Evolutionary conservation across 169 alveolate species (phyloP).

Genomic region (Babesia ovata): DNA sequence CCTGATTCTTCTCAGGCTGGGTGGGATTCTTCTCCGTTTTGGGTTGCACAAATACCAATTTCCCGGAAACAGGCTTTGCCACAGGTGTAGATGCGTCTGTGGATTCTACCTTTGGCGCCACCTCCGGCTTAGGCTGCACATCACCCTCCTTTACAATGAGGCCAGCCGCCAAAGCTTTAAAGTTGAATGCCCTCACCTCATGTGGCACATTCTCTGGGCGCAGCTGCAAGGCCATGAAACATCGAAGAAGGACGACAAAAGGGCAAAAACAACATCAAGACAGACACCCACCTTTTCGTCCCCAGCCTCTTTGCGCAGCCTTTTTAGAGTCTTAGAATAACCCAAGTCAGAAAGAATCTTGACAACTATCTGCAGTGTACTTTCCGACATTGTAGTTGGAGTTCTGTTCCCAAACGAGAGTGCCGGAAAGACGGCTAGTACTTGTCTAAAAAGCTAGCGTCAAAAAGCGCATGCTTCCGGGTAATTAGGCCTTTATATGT

Average conservation of each 20-base stretch:
- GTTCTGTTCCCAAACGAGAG: background rate
- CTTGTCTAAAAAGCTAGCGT: too few species aligned
- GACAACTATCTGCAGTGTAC: conserved; percentile 23
- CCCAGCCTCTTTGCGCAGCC: conserved; percentile 46
- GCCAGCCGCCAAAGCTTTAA: conserved; percentile 38
- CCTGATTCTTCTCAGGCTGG: background rate
- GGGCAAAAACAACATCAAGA: background rate
- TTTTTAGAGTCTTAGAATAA: conserved; percentile 40
- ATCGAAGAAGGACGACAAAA: background rate
- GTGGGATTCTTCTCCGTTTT: background rate
- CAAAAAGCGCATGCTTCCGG: background rate
- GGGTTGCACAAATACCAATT: background rate
- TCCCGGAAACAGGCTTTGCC: background rate
- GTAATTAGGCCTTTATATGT: background rate
- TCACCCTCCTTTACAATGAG: background rate
- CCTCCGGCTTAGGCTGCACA: background rate
- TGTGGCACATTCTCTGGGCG: conserved; percentile 39
- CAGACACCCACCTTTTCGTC: conserved; percentile 31
- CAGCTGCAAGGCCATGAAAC: conserved; percentile 15
- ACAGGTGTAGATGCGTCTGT: background rate
- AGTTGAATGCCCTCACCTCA: conserved; percentile 21
- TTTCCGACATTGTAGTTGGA: conserved; percentile 2
- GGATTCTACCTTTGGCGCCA: background rate
- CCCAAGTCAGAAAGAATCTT: conserved; percentile 62
- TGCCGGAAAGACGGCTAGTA: too few species aligned